phyloP scores from a whole-genome alignment of 306 rosid species.

The Vigna reflexopilosa region DNA sequence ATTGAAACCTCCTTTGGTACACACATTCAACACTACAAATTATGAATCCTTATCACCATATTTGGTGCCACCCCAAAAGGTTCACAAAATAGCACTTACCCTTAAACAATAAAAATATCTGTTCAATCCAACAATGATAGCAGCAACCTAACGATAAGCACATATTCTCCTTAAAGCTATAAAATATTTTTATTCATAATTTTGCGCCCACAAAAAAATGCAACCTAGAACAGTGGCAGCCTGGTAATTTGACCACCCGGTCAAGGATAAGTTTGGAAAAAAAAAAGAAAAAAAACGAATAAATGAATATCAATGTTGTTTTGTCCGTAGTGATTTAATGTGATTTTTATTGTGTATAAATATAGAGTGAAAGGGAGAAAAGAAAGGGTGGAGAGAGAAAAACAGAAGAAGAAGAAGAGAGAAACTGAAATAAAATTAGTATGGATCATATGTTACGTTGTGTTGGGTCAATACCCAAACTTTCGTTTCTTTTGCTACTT shows the following conservation, averaged over 20 bases:
- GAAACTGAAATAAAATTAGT: constrained; percentile 35
- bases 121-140: constrained; percentile 40
- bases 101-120: constrained; percentile 9
- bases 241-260: background rate
- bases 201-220: constrained; percentile 26
- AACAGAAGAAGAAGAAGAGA: background rate
- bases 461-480: constrained; percentile 38
- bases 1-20: background rate
- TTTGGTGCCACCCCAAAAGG: constrained; percentile 8
- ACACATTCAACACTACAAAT: constrained; percentile 1
- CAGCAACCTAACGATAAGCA: constrained; percentile 41
- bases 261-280: constrained; percentile 43
- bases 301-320: constrained; percentile 26
- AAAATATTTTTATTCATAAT: background rate
- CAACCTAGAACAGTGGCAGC: constrained; percentile 30
- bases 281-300: background rate
- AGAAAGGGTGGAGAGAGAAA: constrained; percentile 41
- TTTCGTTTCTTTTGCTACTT: constrained; percentile 26
- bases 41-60: constrained; percentile 37
- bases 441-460: constrained; percentile 60
- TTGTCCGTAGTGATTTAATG: background rate
- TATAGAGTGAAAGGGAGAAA: constrained; percentile 46
- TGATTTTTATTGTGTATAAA: constrained; percentile 33
- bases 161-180: constrained; percentile 35
- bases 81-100: constrained; percentile 31